These are phyloP conservation scores for Phytophthora capsici DNA, from an alignment of 352 stramenopile species.

Conservation along the genomic window DNA sequence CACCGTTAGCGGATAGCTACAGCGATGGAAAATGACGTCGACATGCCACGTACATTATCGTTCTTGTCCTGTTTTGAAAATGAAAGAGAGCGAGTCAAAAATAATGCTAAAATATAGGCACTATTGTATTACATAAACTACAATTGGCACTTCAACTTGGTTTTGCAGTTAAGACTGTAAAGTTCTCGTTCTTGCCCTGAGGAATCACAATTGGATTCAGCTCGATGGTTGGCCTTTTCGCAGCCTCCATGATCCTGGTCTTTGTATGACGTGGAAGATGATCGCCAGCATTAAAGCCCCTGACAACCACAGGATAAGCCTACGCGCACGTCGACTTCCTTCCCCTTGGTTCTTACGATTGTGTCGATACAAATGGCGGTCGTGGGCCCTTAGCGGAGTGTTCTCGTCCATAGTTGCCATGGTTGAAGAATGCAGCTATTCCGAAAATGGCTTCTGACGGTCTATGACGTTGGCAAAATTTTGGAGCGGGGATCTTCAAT, in stretches of 20 bases:
- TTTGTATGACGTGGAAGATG: slow-evolving; percentile 27
- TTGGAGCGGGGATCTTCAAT: slow-evolving; percentile 13
- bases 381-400: slow-evolving; percentile 25
- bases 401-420: slow-evolving; percentile 20
- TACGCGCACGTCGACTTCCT: slow-evolving; percentile 6
- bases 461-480: slow-evolving; percentile 5
- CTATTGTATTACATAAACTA: slow-evolving; percentile 2
- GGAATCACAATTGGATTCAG: slow-evolving; percentile 1
- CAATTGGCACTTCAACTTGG: slow-evolving; percentile 3
- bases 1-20: not conserved
- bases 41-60: slow-evolving; percentile 21
- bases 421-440: no score
- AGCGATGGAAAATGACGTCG: not conserved
- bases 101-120: slow-evolving; percentile 7
- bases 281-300: slow-evolving; percentile 26
- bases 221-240: slow-evolving; percentile 5
- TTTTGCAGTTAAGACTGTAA: no score
- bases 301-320: slow-evolving; percentile 17
- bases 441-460: slow-evolving; percentile 39
- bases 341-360: slow-evolving; percentile 16
- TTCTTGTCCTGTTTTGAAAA: slow-evolving; percentile 5
- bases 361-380: slow-evolving; percentile 25
- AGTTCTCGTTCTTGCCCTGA: not conserved
- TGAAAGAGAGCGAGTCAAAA: slow-evolving; percentile 15
- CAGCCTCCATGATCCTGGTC: slow-evolving; percentile 11